Base-by-base conservation (phyloP, 495 filamentous ascomycete genomes). In the Mytilinidion resinicola region DNA sequence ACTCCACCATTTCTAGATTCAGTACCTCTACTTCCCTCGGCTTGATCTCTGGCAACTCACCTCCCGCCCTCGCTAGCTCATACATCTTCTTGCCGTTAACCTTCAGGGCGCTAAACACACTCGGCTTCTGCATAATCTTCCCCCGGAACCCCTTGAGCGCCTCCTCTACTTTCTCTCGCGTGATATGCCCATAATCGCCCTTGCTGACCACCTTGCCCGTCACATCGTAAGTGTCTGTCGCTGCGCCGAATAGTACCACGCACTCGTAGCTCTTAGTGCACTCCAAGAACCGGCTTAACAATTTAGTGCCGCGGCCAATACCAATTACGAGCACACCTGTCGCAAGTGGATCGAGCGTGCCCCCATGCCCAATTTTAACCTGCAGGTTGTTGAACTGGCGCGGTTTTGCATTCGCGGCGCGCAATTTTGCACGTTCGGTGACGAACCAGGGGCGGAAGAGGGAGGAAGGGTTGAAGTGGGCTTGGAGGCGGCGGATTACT, bases 331-430 rank as follows among this genome's bases (percentile, higher is more conserved):
- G 78, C 10, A 99, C 89, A 21, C 93, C 93, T 1, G 89, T 95
- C 12, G 93, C 93, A 61, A 96, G 80, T 3, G 93, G 93, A 66
- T 99, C 93, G 4, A 99, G 80, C 0, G 93, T 99, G 35, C 93
- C 93, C 36, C 95, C 93, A 74, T 99, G 93, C 17, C 93, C 93
- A 64, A 97, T 86, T 76, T 99, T 99, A 59, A 97, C 85, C 56
- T 88, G 78, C 8, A 87, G 58, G 0, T 78, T 72, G 37, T 74
- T 64, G 42, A 73, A 67, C 57, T 80, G 74, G 19, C 80, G 80
- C 41, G 76, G 75, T 30, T 58, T 34, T 7, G 76, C 77, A 69
- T 85, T 80, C 67, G 71, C 77, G 9, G 74, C 69, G 20, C 67
- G 76, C 61, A 92, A 82, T 7, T 70, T 64, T 1, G 72, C 67